phyloP scores from a whole-genome alignment of 768 basidiomycete genomes.

The Mycena filopes region DNA sequence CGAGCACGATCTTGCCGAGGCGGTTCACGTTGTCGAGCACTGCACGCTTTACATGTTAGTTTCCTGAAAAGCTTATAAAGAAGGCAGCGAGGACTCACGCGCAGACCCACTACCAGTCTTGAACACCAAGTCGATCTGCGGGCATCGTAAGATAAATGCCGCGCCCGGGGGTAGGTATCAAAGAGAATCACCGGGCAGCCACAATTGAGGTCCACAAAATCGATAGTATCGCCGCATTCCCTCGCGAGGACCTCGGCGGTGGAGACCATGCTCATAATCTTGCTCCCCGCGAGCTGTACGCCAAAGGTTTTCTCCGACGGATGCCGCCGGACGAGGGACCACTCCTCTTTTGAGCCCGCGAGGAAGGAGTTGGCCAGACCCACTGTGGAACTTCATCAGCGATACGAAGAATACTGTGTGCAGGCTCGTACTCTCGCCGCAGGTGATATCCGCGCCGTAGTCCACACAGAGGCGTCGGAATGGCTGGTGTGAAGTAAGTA shows the following conservation, averaged over 20 bases:
- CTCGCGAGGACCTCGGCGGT: slow-evolving; percentile 84
- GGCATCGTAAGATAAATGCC: not conserved
- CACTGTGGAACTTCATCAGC: slow-evolving; percentile 59
- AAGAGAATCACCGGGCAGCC: slow-evolving; percentile 73
- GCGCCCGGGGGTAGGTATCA: too few relatives aligned
- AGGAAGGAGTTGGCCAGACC: slow-evolving; percentile 93
- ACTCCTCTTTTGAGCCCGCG: slow-evolving; percentile 90
- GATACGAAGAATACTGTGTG: not conserved
- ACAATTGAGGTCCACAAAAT: slow-evolving; percentile 96
- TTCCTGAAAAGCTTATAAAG: too few relatives aligned
- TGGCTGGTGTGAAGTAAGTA: slow-evolving; percentile 65
- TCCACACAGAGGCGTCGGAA: slow-evolving; percentile 91
- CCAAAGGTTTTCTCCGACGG: slow-evolving; percentile 90
- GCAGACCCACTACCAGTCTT: slow-evolving; percentile 91
- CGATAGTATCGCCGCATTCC: slow-evolving; percentile 72
- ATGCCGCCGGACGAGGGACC: slow-evolving; percentile 91
- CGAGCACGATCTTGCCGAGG: slow-evolving; percentile 86
- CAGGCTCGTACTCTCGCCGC: slow-evolving; percentile 80
- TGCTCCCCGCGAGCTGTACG: slow-evolving; percentile 92
- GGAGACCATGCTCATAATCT: slow-evolving; percentile 79
- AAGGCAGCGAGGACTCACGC: slow-evolving; percentile 58
- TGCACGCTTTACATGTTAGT: slow-evolving; percentile 39
- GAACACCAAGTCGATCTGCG: slow-evolving; percentile 89
- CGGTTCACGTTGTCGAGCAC: slow-evolving; percentile 87
- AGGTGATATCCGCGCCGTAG: slow-evolving; percentile 94